Percentiles rank a stretch among this genome's conserved stretches.
Conservation (phyloP, 1,284 basidiomycete species). For the Cryptococcus sp. region DNA sequence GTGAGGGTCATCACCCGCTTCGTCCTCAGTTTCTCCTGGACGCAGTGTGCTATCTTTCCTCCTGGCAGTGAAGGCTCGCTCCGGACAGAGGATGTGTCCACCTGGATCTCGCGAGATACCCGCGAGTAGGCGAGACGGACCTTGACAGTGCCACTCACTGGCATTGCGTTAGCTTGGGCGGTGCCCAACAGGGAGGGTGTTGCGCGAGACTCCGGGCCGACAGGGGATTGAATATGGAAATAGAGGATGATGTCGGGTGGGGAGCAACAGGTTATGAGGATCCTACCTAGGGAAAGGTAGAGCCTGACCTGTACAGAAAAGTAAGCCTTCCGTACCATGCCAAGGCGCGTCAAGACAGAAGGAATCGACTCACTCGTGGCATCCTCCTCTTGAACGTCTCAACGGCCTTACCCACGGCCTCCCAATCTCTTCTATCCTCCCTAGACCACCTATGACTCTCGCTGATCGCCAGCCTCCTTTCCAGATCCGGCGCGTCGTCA, state of each 20-base stretch:
- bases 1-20: conserved; percentile 9
- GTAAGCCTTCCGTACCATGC: not conserved
- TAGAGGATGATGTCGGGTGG: conserved; percentile 38
- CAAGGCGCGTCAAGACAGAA: not conserved
- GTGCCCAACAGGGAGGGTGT: conserved; percentile 14
- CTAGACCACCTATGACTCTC: conserved; percentile 15
- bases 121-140: conserved; percentile 24
- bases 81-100: conserved; percentile 11
- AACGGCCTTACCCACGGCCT: conserved; percentile 18
- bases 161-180: not conserved
- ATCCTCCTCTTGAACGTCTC: conserved; percentile 30
- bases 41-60: not conserved
- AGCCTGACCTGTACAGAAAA: conserved; percentile 29
- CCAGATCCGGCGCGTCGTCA: not conserved
- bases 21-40: conserved; percentile 11
- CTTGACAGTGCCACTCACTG: not conserved
- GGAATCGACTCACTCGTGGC: conserved; percentile 25
- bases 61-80: not conserved
- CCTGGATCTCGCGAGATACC: conserved; percentile 1
- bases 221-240: conserved; percentile 10
- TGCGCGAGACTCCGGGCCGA: not conserved
- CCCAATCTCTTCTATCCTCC: conserved; percentile 24
- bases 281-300: conserved; percentile 30
- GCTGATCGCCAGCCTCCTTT: not conserved
- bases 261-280: conserved; percentile 35